Conservation (phyloP, 2,329 filamentous ascomycete species). For the Domatiomyces catenatus region DNA sequence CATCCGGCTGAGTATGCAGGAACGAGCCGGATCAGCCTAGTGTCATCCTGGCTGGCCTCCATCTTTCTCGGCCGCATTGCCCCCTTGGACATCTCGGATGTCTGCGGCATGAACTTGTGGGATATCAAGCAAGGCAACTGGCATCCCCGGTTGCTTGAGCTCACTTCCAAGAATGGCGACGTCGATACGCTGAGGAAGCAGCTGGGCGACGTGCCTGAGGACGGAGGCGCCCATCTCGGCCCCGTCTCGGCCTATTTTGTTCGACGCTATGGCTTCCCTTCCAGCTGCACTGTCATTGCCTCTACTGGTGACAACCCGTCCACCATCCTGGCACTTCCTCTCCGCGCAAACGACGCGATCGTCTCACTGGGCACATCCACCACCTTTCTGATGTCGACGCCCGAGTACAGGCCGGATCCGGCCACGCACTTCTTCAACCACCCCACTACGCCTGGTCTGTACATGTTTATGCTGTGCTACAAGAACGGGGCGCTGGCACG, state of each 20-base stretch:
- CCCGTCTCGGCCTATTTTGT: slow-evolving; percentile 65
- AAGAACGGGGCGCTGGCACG: slow-evolving; percentile 93
- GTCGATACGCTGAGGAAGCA: slow-evolving; percentile 55
- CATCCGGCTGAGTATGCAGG: slow-evolving; percentile 66
- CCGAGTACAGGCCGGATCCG: slow-evolving; percentile 76
- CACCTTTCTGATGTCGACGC: slow-evolving; percentile 93
- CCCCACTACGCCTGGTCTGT: slow-evolving; percentile 73
- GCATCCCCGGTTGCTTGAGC: slow-evolving; percentile 57
- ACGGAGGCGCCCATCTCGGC: slow-evolving; percentile 69
- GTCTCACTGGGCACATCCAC: slow-evolving; percentile 90
- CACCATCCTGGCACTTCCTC: slow-evolving; percentile 79
- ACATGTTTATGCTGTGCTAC: slow-evolving; percentile 99
- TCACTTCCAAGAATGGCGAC: slow-evolving; percentile 53
- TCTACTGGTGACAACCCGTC: slow-evolving; percentile 95
- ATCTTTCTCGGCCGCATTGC: slow-evolving; percentile 73
- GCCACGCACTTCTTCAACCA: slow-evolving; percentile 98
- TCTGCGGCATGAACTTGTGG: slow-evolving; percentile 94
- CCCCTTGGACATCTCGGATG: slow-evolving; percentile 84
- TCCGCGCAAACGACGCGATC: slow-evolving; percentile 79
- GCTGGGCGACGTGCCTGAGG: slow-evolving; percentile 62
- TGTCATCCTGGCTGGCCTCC: slow-evolving; percentile 89
- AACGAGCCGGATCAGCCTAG: slow-evolving; percentile 75
- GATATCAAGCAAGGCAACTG: slow-evolving; percentile 63
- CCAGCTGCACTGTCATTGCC: slow-evolving; percentile 60
- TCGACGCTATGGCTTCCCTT: slow-evolving; percentile 58